A percentile compares a stretch with the other conserved stretches of the same genome.
These are phyloP conservation scores for Diplodia intermedia DNA, from an alignment of 2,329 filamentous ascomycete species.

Conservation along the genomic window DNA sequence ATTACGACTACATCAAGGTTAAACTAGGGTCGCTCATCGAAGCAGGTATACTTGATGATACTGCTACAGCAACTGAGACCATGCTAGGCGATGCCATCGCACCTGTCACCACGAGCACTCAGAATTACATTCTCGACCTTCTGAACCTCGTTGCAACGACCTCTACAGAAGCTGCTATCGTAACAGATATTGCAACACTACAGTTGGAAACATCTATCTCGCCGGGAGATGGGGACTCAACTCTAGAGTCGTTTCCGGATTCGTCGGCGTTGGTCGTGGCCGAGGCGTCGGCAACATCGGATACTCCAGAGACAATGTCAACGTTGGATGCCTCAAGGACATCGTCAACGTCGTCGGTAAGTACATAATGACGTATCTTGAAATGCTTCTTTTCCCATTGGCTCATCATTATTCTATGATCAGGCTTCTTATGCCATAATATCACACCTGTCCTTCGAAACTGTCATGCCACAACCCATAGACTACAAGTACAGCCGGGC, in stretches of 20 bases:
- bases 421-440: constrained; percentile 22
- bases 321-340: background rate
- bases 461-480: constrained; percentile 49
- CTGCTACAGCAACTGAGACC: background rate
- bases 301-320: too few species aligned
- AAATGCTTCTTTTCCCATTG: too few species aligned
- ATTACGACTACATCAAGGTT: background rate
- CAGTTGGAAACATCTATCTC: too few species aligned
- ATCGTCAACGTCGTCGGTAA: background rate
- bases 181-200: too few species aligned
- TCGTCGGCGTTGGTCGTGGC: too few species aligned
- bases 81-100: background rate
- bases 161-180: background rate
- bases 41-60: background rate
- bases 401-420: background rate
- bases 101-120: background rate
- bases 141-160: background rate
- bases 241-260: background rate
- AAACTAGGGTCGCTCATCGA: background rate
- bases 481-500: constrained; percentile 55
- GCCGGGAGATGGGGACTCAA: too few species aligned
- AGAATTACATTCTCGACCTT: background rate
- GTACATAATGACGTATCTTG: background rate
- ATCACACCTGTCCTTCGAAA: constrained; percentile 11
- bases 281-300: too few species aligned